phyloP scores from a whole-genome alignment of 1,139 yeast genomes.

The Zygosaccharomyces pseudobailii region DNA sequence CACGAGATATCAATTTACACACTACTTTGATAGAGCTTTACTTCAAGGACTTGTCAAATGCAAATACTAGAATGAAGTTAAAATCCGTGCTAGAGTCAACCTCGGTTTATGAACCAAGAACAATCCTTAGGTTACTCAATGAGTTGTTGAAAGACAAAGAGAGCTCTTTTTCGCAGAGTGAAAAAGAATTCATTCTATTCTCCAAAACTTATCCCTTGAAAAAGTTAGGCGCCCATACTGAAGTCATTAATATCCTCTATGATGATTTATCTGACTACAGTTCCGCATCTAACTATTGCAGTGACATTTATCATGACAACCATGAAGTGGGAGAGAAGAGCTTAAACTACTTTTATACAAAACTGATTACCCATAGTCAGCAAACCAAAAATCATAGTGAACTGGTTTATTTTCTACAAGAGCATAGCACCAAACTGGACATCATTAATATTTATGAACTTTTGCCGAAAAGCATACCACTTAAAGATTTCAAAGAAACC shows the following conservation, averaged over 20 bases:
- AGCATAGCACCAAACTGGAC: conserved; percentile 23
- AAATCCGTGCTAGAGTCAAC: conserved; percentile 38
- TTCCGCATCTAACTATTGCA: conserved; percentile 58
- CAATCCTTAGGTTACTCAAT: conserved; percentile 27
- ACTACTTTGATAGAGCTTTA: conserved; percentile 57
- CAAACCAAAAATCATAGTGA: conserved; percentile 3
- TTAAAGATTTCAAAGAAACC: conserved; percentile 17
- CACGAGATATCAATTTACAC: conserved; percentile 43
- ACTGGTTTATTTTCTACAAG: conserved; percentile 22
- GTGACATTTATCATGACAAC: conserved; percentile 44
- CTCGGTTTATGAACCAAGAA: conserved; percentile 45
- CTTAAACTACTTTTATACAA: conserved; percentile 32
- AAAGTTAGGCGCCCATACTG: conserved; percentile 56
- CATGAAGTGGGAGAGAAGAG: conserved; percentile 38
- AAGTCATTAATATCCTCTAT: conserved; percentile 60
- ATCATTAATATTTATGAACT: conserved; percentile 14
- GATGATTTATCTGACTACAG: conserved; percentile 54
- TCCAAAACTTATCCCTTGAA: conserved; percentile 57
- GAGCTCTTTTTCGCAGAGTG: conserved; percentile 11
- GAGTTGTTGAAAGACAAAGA: conserved; percentile 35
- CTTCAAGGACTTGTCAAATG: conserved; percentile 33
- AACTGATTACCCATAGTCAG: conserved; percentile 14
- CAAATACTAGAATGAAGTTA: conserved; percentile 37
- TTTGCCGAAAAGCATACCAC: conserved; percentile 20
- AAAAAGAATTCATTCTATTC: conserved; percentile 30